phyloP scores from a whole-genome alignment of 768 basidiomycete genomes.

The Podaxis sp. region DNA sequence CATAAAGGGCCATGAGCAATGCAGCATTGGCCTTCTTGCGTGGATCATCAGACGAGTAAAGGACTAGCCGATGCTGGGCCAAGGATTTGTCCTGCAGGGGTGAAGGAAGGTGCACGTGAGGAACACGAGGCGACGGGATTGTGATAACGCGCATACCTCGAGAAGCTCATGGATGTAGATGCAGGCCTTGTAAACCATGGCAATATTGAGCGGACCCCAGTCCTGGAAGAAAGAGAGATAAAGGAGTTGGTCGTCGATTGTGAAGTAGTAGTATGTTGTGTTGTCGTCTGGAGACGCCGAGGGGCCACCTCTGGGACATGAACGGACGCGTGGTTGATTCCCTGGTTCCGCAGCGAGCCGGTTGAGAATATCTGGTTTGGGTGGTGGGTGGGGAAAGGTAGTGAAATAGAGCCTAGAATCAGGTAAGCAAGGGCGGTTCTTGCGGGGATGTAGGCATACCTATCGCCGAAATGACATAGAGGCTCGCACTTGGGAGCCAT shows the following conservation, averaged over 20 bases:
- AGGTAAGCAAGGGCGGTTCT: constrained; percentile 8
- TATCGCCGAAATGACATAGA: constrained; percentile 73
- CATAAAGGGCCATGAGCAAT: constrained; percentile 88
- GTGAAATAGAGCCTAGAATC: constrained; percentile 76
- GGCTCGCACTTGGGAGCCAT: constrained; percentile 67
- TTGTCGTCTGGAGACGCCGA: constrained; percentile 69
- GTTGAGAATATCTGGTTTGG: constrained; percentile 63
- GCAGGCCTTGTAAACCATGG: constrained; percentile 92
- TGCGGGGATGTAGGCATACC: constrained; percentile 36
- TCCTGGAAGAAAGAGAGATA: constrained; percentile 95
- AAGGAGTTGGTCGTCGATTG: constrained; percentile 86
- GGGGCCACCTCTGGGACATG: constrained; percentile 52
- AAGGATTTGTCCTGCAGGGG: constrained; percentile 66
- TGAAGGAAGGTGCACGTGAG: constrained; percentile 27
- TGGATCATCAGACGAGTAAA: constrained; percentile 87
- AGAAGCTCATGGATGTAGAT: constrained; percentile 88
- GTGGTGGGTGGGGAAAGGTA: constrained; percentile 76
- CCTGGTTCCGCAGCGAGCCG: constrained; percentile 44
- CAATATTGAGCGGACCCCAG: constrained; percentile 88
- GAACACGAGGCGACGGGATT: constrained; percentile 27
- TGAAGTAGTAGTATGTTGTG: constrained; percentile 74
- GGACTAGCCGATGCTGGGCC: constrained; percentile 66
- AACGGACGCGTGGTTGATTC: constrained; percentile 59
- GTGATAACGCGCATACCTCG: constrained; percentile 46
- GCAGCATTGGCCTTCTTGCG: constrained; percentile 91